phyloP scores from a whole-genome alignment of 1,284 basidiomycete genomes.

The Mrakiaceae sp. region DNA sequence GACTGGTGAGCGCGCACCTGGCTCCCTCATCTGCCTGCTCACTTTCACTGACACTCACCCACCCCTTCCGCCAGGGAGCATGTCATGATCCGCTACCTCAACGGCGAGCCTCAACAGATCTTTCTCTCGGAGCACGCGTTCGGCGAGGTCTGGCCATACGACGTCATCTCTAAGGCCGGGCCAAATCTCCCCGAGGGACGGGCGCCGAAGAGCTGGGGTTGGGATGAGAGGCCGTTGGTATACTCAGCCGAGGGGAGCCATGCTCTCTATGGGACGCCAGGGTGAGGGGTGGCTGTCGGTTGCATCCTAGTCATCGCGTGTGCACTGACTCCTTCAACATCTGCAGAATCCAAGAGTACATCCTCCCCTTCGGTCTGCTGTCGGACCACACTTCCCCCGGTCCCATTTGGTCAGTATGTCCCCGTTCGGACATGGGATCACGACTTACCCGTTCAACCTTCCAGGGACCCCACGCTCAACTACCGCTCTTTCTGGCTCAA shows the following conservation, averaged over 20 bases:
- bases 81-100: constrained; percentile 20
- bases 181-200: neutral
- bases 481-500: constrained; percentile 17
- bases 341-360: constrained; percentile 12
- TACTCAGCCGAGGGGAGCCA: constrained; percentile 17
- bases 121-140: constrained; percentile 21
- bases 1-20: neutral
- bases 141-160: constrained; percentile 19
- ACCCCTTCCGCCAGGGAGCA: constrained; percentile 19
- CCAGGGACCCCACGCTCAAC: constrained; percentile 14
- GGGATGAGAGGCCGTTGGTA: constrained; percentile 11
- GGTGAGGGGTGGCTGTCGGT: neutral
- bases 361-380: constrained; percentile 16
- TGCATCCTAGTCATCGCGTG: neutral
- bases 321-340: neutral
- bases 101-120: constrained; percentile 18
- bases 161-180: constrained; percentile 18
- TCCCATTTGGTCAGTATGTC: constrained; percentile 2
- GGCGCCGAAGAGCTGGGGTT: neutral
- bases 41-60: neutral
- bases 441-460: neutral
- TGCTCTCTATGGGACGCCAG: constrained; percentile 15
- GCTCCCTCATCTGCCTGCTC: neutral
- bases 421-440: neutral
- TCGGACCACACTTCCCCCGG: constrained; percentile 12